Percentiles rank a stretch among this genome's conserved stretches.
Conservation (phyloP, 2,329 filamentous ascomycete genomes). For the Calonectria honghensis region DNA sequence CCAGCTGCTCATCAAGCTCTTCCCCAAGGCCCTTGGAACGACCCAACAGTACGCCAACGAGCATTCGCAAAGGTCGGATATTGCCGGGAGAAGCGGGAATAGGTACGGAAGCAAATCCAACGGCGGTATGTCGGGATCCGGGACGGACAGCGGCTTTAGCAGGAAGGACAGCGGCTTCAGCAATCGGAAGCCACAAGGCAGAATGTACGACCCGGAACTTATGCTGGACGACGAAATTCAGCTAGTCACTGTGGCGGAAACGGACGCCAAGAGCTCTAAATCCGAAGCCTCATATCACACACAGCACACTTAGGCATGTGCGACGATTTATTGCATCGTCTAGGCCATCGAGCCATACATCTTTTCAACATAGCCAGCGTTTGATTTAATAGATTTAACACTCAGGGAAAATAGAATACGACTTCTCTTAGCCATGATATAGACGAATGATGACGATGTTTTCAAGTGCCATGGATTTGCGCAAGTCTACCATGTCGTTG, state of each 20-base stretch:
- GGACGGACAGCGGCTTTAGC: not conserved
- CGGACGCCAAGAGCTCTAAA: conserved; percentile 39
- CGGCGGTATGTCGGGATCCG: not conserved
- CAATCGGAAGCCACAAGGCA: conserved; percentile 47
- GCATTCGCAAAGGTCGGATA: conserved; percentile 46
- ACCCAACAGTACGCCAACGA: conserved; percentile 53
- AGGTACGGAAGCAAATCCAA: not conserved
- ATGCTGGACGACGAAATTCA: conserved; percentile 58
- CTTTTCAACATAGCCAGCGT: conserved; percentile 6
- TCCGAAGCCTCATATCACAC: conserved; percentile 23
- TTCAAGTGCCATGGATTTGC: not conserved
- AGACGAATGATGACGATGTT: not conserved
- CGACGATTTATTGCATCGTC: not conserved
- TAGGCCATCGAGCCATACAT: not conserved
- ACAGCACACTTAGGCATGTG: not conserved
- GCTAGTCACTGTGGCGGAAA: conserved; percentile 54
- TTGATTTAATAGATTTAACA: conserved; percentile 11
- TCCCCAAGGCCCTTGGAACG: conserved; percentile 61
- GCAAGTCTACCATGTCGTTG: not conserved
- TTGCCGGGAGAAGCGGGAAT: conserved; percentile 36
- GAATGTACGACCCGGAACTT: conserved; percentile 59
- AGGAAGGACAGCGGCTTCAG: conserved; percentile 32
- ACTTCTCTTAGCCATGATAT: not conserved
- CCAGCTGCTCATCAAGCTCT: conserved; percentile 60
- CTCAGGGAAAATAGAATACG: not conserved